Evolutionary conservation across 495 filamentous ascomycete genomes (phyloP), one percentile per base, ranked within the genome.

Genomic region (Pseudoneurospora amorphoporcata): DNA sequence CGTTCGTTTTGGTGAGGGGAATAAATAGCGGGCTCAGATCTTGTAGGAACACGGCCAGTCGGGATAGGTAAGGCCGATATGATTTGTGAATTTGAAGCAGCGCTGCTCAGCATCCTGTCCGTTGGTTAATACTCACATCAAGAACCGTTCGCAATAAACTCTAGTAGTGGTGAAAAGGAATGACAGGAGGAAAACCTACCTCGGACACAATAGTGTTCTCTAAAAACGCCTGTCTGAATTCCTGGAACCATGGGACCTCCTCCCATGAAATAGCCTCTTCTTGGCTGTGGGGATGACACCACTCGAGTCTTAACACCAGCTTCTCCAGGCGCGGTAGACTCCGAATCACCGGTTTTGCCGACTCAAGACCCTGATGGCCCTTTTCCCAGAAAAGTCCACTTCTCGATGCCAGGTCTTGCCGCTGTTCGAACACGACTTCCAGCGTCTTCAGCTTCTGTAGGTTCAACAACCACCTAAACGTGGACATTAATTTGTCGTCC

Each of bases 321-420:
- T 53, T 53, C 45, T 53, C 19, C 19, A 53, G 19, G 45, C 10
- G 2, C 19, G 45, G 45, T 10, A 53, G 45, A 29, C 45, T 53
- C 45, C 12, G 19, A 53, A 53, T 12, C 19, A 0, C 19, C 29
- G 12, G 19, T 29, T 29, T 53, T 53, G 45, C 45, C 45, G 4
- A 23, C 45, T 29, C 19, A 19, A 53, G 19, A 19, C 45, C 19
- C 19, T 9, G 45, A 1, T 23, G 9, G 3, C 9, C 45, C 19
- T 53, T 29, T 1, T 4, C 6, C 45, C 19, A 53, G 0, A 0
- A 23, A 53, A 0, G 23, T 0, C 1, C 1, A 7, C 0, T 45
- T 9, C 42, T 45, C 42, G 7, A 45, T 45, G 0, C 42, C 17
- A 1, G 16, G 42, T 4, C 0, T 45, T n/a, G 42, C 42, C 17